Percentiles rank a stretch among this genome's conserved stretches.
These are phyloP conservation scores for Rhynchosporium agropyri DNA, from an alignment of 2,329 filamentous ascomycete genomes.

Conservation along the genomic window DNA sequence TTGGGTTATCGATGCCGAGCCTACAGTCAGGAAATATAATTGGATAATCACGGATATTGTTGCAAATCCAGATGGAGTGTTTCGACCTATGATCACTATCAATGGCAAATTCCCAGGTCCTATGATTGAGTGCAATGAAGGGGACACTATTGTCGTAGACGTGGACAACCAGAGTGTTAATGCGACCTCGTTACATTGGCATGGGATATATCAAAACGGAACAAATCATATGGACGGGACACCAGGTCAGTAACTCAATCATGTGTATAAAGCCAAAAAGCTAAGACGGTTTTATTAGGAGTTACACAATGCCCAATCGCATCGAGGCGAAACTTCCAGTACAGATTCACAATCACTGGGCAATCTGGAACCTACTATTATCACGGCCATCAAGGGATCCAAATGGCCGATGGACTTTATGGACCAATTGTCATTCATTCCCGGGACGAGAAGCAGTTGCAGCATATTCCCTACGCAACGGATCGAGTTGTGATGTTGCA, in stretches of 20 bases:
- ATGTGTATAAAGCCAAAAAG: too few relatives aligned
- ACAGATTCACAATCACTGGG: conserved; percentile 64
- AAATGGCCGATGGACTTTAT: conserved; percentile 70
- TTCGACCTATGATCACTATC: conserved; percentile 65
- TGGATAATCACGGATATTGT: conserved; percentile 62
- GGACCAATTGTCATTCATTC: conserved; percentile 69
- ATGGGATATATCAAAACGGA: conserved; percentile 77
- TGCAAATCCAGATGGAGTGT: conserved; percentile 63
- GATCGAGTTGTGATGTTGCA: conserved; percentile 70
- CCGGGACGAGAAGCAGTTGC: conserved; percentile 53
- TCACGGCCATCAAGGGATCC: conserved; percentile 66
- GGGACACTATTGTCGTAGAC: conserved; percentile 70
- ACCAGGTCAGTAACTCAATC: conserved; percentile 37
- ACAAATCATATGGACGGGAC: conserved; percentile 77
- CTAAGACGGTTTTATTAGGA: conserved; percentile 41
- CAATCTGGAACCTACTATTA: conserved; percentile 60
- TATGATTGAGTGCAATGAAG: conserved; percentile 71
- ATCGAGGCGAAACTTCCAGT: conserved; percentile 64
- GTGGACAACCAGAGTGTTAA: conserved; percentile 69
- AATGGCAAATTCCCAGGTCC: conserved; percentile 77
- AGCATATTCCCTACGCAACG: conserved; percentile 54
- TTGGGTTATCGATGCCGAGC: conserved; percentile 57
- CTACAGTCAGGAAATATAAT: conserved; percentile 57
- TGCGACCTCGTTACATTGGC: conserved; percentile 70
- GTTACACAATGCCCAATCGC: conserved; percentile 65